Conservation (phyloP, 352 stramenopile genomes). For the Phytopythium helicoides region DNA sequence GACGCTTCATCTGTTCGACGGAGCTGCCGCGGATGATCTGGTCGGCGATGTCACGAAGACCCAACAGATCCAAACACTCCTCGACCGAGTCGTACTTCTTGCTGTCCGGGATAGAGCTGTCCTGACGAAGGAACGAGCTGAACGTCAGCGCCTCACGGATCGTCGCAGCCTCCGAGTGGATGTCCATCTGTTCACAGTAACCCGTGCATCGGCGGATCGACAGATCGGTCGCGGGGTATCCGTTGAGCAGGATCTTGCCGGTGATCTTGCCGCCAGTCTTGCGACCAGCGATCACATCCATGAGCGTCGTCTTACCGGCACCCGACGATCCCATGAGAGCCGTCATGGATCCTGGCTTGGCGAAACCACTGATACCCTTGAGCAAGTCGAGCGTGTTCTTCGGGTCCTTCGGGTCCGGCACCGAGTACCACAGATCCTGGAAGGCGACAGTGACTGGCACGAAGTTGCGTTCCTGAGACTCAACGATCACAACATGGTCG, state of each 20-base stretch:
- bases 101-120: constrained; percentile 12
- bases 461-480: constrained; percentile 22
- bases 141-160: too few relatives aligned
- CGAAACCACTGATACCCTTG: constrained; percentile 27
- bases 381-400: constrained; percentile 32
- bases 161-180: too few relatives aligned
- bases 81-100: constrained; percentile 22
- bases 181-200: too few relatives aligned
- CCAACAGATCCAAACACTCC: too few relatives aligned
- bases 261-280: constrained; percentile 82
- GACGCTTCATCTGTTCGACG: too few relatives aligned
- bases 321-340: constrained; percentile 52
- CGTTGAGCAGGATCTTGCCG: too few relatives aligned
- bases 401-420: constrained; percentile 15
- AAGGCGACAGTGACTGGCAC: constrained; percentile 30
- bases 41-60: too few relatives aligned
- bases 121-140: constrained; percentile 64
- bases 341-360: constrained; percentile 34
- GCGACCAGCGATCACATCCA: constrained; percentile 91
- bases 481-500: too few relatives aligned
- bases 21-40: too few relatives aligned
- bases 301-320: constrained; percentile 31
- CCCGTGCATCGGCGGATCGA: too few relatives aligned
- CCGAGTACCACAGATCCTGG: constrained; percentile 24
- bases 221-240: too few relatives aligned